phyloP scores from a whole-genome alignment of 106 monocot species.

The Chionographis japonica region DNA sequence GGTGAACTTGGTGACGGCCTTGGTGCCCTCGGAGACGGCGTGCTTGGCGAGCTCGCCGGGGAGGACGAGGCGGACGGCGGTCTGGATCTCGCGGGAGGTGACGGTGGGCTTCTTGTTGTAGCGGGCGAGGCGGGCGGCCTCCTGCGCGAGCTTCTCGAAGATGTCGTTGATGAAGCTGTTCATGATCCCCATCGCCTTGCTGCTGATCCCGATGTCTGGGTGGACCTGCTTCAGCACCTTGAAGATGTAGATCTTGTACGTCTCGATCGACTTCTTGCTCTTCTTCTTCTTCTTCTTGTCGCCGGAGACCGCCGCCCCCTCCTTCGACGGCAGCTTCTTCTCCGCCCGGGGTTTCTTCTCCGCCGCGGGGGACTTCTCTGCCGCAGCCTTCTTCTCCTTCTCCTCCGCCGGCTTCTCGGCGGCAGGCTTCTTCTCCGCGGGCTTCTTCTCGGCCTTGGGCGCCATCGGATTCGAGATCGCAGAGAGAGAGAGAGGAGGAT shows the following conservation, averaged over 20 bases:
- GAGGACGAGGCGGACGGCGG: slow-evolving; percentile 58
- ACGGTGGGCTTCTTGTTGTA: slow-evolving; percentile 71
- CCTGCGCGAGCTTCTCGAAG: slow-evolving; percentile 65
- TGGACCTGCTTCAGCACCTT: slow-evolving; percentile 43
- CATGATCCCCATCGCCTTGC: slow-evolving; percentile 52
- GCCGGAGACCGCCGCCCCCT: neutral
- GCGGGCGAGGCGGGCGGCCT: slow-evolving; percentile 42
- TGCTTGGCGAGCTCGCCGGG: slow-evolving; percentile 73
- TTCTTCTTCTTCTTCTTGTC: slow-evolving; percentile 10
- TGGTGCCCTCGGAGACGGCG: slow-evolving; percentile 62
- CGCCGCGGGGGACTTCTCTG: slow-evolving; percentile 2
- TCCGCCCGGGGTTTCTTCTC: slow-evolving; percentile 17
- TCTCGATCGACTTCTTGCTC: slow-evolving; percentile 9
- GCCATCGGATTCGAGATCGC: slow-evolving; percentile 17
- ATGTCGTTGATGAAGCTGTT: slow-evolving; percentile 70
- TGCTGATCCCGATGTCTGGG: slow-evolving; percentile 28
- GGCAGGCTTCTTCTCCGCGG: slow-evolving; percentile 48
- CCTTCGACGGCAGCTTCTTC: too few relatives aligned
- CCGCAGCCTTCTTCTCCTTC: slow-evolving; percentile 14
- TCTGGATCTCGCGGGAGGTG: slow-evolving; percentile 65
- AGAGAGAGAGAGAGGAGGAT: too few relatives aligned
- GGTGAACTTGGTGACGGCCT: slow-evolving; percentile 67
- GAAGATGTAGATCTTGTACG: slow-evolving; percentile 44
- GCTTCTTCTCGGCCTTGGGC: slow-evolving; percentile 55
- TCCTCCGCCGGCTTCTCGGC: neutral